These are phyloP conservation scores for Hymenoscyphus repandus DNA, from an alignment of 2,329 filamentous ascomycete genomes.

Conservation along the genomic window DNA sequence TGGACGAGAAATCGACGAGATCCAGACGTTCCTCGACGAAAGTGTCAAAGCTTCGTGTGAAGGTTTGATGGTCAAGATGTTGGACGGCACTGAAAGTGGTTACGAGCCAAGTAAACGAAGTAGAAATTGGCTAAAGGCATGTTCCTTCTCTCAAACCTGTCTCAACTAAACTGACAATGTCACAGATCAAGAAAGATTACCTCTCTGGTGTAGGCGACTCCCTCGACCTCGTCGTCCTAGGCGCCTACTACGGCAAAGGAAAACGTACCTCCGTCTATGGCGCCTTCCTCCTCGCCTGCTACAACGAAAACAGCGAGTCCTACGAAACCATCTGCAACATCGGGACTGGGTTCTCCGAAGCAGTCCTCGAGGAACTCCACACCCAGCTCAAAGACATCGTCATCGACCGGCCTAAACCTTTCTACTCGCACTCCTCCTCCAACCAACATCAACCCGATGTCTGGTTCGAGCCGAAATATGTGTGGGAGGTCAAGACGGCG, in stretches of 20 bases:
- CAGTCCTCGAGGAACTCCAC: conserved; percentile 84
- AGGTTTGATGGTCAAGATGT: conserved; percentile 99
- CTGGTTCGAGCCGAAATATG: conserved; percentile 91
- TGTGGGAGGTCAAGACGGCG: conserved; percentile 98
- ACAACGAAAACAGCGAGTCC: conserved; percentile 71
- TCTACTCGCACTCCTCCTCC: conserved; percentile 80
- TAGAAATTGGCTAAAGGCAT: conserved; percentile 95
- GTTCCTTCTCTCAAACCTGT: conserved; percentile 9
- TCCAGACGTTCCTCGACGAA: conserved; percentile 87
- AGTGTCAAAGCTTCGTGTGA: conserved; percentile 95
- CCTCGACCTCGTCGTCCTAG: conserved; percentile 90
- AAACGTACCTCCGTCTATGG: conserved; percentile 96
- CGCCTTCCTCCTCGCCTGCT: conserved; percentile 91
- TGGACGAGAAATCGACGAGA: conserved; percentile 85
- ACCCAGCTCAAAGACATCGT: conserved; percentile 66
- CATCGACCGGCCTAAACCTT: conserved; percentile 90
- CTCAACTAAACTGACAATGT: conserved; percentile 1
- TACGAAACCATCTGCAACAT: conserved; percentile 99
- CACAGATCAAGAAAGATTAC: conserved; percentile 93
- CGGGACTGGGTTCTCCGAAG: conserved; percentile 93
- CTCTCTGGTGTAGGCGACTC: conserved; percentile 91
- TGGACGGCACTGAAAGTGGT: conserved; percentile 85
- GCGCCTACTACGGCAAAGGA: conserved; percentile 89
- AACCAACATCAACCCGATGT: conserved; percentile 95
- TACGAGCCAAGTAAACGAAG: conserved; percentile 96